A percentile compares a stretch with the other conserved stretches of the same genome.
Evolutionary conservation across 2,329 filamentous ascomycete genomes (phyloP).

Genomic region (Alternaria dauci): DNA sequence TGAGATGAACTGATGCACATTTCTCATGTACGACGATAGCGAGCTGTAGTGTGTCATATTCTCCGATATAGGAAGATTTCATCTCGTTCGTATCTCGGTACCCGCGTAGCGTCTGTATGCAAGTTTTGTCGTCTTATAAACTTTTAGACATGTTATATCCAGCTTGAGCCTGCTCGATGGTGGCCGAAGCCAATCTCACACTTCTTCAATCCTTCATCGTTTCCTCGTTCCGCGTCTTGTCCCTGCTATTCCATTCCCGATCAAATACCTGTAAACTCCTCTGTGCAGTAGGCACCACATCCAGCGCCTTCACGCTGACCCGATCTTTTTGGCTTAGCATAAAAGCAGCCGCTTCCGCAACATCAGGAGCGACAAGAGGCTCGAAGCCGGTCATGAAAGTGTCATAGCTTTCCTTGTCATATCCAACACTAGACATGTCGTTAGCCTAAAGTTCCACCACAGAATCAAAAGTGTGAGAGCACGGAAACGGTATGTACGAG

Average conservation of each 20-base stretch:
- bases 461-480: not conserved
- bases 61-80: too few species aligned
- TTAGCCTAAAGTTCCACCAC: not conserved
- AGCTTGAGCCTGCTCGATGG: too few species aligned
- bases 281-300: constrained; percentile 57
- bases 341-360: constrained; percentile 55
- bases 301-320: constrained; percentile 57
- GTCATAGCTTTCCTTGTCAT: constrained; percentile 54
- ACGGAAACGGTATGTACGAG: not conserved
- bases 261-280: constrained; percentile 51
- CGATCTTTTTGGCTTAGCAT: constrained; percentile 55
- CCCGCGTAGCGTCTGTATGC: too few species aligned
- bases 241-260: constrained; percentile 42
- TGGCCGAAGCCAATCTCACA: not conserved
- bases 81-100: too few species aligned
- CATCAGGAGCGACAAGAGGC: constrained; percentile 55
- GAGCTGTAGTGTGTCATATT: too few species aligned
- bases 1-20: not conserved
- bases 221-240: constrained; percentile 9
- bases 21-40: too few species aligned
- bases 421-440: constrained; percentile 44
- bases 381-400: constrained; percentile 58
- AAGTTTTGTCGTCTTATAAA: too few species aligned
- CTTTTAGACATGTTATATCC: too few species aligned
- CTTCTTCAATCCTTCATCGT: not conserved